These are phyloP conservation scores for Lipomyces starkeyi DNA, from an alignment of 805 yeast genomes.

Conservation along the genomic window DNA sequence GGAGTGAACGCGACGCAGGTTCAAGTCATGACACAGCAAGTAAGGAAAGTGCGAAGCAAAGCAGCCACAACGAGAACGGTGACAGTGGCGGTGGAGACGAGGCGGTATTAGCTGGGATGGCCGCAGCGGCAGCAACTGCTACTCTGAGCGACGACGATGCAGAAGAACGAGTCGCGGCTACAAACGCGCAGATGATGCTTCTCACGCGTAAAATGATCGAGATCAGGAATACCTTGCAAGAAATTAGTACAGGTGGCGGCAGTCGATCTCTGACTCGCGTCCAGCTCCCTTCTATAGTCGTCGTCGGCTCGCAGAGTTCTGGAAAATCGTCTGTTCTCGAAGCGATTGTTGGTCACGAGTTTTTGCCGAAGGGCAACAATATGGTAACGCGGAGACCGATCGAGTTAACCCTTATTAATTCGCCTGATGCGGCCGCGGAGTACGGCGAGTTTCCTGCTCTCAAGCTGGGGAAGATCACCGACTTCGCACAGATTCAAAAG, in stretches of 20 bases:
- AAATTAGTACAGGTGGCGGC: slow-evolving; percentile 68
- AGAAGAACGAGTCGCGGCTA: slow-evolving; percentile 54
- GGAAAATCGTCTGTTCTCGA: slow-evolving; percentile 97
- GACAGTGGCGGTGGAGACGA: slow-evolving; percentile 49
- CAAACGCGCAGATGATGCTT: slow-evolving; percentile 75
- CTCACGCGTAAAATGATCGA: slow-evolving; percentile 97
- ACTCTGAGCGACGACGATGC: slow-evolving; percentile 52
- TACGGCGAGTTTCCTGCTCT: slow-evolving; percentile 93
- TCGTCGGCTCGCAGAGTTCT: slow-evolving; percentile 94
- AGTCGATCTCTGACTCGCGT: slow-evolving; percentile 46
- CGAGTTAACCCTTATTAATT: slow-evolving; percentile 87
- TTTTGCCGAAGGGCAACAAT: slow-evolving; percentile 93
- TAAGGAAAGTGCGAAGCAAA: slow-evolving; percentile 7
- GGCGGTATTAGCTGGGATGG: slow-evolving; percentile 59
- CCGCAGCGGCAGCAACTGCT: slow-evolving; percentile 60
- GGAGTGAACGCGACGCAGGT: slow-evolving; percentile 15
- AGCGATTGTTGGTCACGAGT: slow-evolving; percentile 97
- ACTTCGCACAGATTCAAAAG: slow-evolving; percentile 86
- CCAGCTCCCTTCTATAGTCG: slow-evolving; percentile 92
- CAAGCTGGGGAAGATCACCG: slow-evolving; percentile 79
- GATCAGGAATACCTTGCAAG: slow-evolving; percentile 77
- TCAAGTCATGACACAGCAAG: slow-evolving; percentile 29
- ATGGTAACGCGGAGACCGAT: slow-evolving; percentile 99
- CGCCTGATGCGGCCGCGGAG: slow-evolving; percentile 80
- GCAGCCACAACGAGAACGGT: slow-evolving; percentile 15